Evolutionary conservation across 2,329 filamentous ascomycete genomes (phyloP), one percentile per base, ranked within the genome.

Genomic region (Cytospora piceicola): DNA sequence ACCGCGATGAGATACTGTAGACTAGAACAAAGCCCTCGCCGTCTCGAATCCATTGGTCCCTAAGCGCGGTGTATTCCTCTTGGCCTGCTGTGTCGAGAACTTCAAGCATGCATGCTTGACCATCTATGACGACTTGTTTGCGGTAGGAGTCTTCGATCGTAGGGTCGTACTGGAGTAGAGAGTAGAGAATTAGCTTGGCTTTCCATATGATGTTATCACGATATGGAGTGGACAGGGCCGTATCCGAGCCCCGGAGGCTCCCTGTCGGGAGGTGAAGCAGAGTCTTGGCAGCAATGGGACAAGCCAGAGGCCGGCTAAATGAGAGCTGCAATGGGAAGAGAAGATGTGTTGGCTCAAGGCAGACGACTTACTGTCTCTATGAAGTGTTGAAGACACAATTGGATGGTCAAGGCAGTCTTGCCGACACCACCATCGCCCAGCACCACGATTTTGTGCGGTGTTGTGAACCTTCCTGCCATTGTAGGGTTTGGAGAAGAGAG

Each of bases 11-110:
- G 79, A 99, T 98, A 82, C 93, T 97, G 83, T 99, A 98, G 70
- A 99, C 95, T 68, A 99, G 85, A 34, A 99, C 92, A 76, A 98
- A 98, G 24, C 95, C 95, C 78, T 99, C 95, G 71, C 95, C 94
- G 75, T 98, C 94, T 72, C 95, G 89, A 77, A 98, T 98, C 94
- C 94, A 98, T 82, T 98, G 95, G 77, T 98, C 95, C 75, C 95
- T 87, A 73, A 98, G 82, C 56, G 95, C 95, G 69, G 94, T 97
- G 80, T 98, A 99, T 81, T 99, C 95, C 81, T 99, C 95, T 78
- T 99, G 95, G 65, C 95, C 95, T 61, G 95, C 95, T 63, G 95
- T 99, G 80, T 99, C 95, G 73, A 97, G 87, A 57, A 97, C 93
- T 79, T 98, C 94, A 74, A 97, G 88, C 94, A 97, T 97, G 82